Evolutionary conservation across 768 basidiomycete species (phyloP), one percentile per base, ranked within the genome.

Genomic region (Hygrophoropsis aurantiaca): DNA sequence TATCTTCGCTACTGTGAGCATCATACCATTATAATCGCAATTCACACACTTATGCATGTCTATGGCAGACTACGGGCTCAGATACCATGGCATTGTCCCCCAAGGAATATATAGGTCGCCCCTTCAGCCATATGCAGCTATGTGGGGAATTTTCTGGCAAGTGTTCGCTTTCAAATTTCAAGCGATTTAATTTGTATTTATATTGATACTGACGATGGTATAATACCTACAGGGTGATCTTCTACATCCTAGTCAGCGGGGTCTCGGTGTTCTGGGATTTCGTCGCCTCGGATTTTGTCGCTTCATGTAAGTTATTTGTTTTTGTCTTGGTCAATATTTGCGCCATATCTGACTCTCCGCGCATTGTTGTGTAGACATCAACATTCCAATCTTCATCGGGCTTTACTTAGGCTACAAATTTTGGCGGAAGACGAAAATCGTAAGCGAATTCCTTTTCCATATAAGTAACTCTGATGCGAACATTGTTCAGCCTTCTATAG

Each of bases 111-210:
- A 89, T 66, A 64, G 74, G 54, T 82, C 78, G 53, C 52, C 58
- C 2, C 62, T 84, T 21, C 85, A 87, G 58, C 87, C 87, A 0
- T 89, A 77, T 54, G 62, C 87, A 27, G 69, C 85, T 13, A 82
- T 79, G 62, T 87, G 86, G 80, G 87, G 82, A 19, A 66, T 85
- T 39, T 75, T 78, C 63, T 85, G 86, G 81, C 80, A 75, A 64
- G 74, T 70, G 52, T 64, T 69, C 42, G 81, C 78, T 23, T 53
- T 74, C 59, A 64, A 23, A 3, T 38, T n/a, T 40, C 11, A 4
- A 26, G 49, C 49, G 11, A 16, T 27, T 15, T 26, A 9, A 30
- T n/a, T 13, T 2, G 13, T 20, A 20, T 24, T 15, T 11, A 6
- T 24, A n/a, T 30, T 40, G n/a, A n/a, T n/a, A n/a, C n/a, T n/a